Percentiles rank a stretch among this genome's conserved stretches.
phyloP scores from a whole-genome alignment of 2,329 filamentous ascomycete species.

The Tolypocladium guangdongense region DNA sequence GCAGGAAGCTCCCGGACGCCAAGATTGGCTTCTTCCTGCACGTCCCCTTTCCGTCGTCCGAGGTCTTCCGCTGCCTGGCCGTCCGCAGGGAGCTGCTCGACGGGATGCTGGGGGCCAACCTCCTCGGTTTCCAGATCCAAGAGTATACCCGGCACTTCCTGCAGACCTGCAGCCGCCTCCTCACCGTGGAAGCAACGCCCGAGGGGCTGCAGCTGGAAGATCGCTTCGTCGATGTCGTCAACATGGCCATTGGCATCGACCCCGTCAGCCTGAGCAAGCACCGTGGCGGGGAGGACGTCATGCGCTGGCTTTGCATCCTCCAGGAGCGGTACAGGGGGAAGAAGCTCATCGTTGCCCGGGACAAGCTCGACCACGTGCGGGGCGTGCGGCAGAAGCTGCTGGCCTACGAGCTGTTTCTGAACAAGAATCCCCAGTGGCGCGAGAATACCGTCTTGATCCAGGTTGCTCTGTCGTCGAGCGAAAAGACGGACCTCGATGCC shows the following conservation, averaged over 20 bases:
- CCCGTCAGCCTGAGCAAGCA: slow-evolving; percentile 62
- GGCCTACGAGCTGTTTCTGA: slow-evolving; percentile 86
- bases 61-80: slow-evolving; percentile 87
- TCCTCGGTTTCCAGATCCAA: slow-evolving; percentile 86
- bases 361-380: slow-evolving; percentile 87
- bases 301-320: slow-evolving; percentile 69
- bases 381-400: slow-evolving; percentile 90
- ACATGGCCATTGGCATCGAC: slow-evolving; percentile 84
- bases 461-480: slow-evolving; percentile 81
- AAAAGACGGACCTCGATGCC: slow-evolving; percentile 77
- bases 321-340: slow-evolving; percentile 79
- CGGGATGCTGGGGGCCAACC: slow-evolving; percentile 84
- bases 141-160: slow-evolving; percentile 93
- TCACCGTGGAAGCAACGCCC: slow-evolving; percentile 80
- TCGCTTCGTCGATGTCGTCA: slow-evolving; percentile 81
- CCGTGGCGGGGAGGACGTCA: slow-evolving; percentile 61
- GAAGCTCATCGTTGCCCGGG: slow-evolving; percentile 80
- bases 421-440: slow-evolving; percentile 83
- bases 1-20: slow-evolving; percentile 80
- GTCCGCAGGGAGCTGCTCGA: slow-evolving; percentile 79
- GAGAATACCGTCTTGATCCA: slow-evolving; percentile 87
- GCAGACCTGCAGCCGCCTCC: slow-evolving; percentile 84
- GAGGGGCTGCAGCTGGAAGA: slow-evolving; percentile 87
- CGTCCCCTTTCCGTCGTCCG: slow-evolving; percentile 89
- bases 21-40: slow-evolving; percentile 96